Conservation (phyloP, 768 basidiomycete genomes). For the Royoungia palumana region DNA sequence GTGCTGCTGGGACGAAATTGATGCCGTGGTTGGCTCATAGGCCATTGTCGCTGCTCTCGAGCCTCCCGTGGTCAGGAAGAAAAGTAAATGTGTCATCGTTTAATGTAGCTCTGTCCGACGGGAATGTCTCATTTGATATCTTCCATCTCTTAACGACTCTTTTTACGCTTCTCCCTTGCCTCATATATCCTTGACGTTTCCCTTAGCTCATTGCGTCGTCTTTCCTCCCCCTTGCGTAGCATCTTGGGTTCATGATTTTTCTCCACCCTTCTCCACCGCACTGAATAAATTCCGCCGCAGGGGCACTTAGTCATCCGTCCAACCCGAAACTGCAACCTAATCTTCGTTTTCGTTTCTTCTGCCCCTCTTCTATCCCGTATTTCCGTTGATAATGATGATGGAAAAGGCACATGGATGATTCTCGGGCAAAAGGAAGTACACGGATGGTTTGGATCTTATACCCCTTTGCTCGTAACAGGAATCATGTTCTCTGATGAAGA, state of each 20-base stretch:
- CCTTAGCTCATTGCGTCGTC: slow-evolving; percentile 20
- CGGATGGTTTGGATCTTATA: slow-evolving; percentile 18
- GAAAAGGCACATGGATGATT: slow-evolving; percentile 16
- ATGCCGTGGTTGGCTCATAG: slow-evolving; percentile 30
- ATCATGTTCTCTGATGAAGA: slow-evolving; percentile 12
- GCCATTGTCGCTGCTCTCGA: slow-evolving; percentile 99
- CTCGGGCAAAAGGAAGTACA: slow-evolving; percentile 18
- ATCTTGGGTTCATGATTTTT: slow-evolving; percentile 22
- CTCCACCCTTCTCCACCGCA: slow-evolving; percentile 23
- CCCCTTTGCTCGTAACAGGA: slow-evolving; percentile 19
- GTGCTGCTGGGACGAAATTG: slow-evolving; percentile 3
- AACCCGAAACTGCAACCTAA: slow-evolving; percentile 27
- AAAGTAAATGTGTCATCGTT: slow-evolving; percentile 77
- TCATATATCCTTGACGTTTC: slow-evolving; percentile 38
- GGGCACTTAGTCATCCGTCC: slow-evolving; percentile 21
- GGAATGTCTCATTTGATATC: slow-evolving; percentile 30
- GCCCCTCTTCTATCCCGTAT: slow-evolving; percentile 4
- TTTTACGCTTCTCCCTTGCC: slow-evolving; percentile 29
- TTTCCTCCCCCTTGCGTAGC: slow-evolving; percentile 19
- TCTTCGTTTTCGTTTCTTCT: slow-evolving; percentile 12
- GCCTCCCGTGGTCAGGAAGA: slow-evolving; percentile 88
- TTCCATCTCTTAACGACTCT: slow-evolving; percentile 36
- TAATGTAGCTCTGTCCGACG: slow-evolving; percentile 43
- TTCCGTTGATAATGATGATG: slow-evolving; percentile 8
- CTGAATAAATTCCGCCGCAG: slow-evolving; percentile 27